Percentiles rank a stretch among this genome's conserved stretches.
These are phyloP conservation scores for Gracilaria gracilis DNA, from an alignment of 23 red algal species.

Conservation along the genomic window DNA sequence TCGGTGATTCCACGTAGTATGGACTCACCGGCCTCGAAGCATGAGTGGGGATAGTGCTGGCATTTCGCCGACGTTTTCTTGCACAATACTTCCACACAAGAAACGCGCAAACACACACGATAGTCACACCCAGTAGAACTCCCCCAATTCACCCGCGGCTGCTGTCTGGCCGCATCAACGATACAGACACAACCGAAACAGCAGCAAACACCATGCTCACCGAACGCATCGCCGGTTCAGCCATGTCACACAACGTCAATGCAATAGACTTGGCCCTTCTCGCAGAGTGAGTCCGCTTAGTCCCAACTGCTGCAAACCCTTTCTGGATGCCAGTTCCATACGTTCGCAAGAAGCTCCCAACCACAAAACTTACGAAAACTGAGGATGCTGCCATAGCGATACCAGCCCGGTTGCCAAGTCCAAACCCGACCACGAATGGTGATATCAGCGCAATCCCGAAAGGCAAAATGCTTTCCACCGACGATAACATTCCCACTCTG, in stretches of 20 bases:
- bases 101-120: not conserved
- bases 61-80: not conserved
- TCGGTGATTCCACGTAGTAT: slow-evolving; percentile 11
- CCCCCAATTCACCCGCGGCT: slow-evolving; percentile 77
- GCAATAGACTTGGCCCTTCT: slow-evolving; percentile 74
- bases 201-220: slow-evolving; percentile 75
- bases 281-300: not conserved
- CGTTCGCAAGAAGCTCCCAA: not conserved
- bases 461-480: slow-evolving; percentile 56
- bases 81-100: not conserved
- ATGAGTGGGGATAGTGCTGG: not conserved
- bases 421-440: slow-evolving; percentile 89
- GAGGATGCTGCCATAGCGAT: slow-evolving; percentile 16
- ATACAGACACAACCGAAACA: slow-evolving; percentile 64
- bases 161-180: slow-evolving; percentile 58
- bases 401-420: slow-evolving; percentile 74
- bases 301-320: not conserved
- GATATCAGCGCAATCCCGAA: slow-evolving; percentile 68
- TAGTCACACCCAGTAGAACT: slow-evolving; percentile 42
- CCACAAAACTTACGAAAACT: not conserved
- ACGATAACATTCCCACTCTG: not conserved
- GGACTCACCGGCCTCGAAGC: not conserved
- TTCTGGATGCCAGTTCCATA: not conserved
- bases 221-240: slow-evolving; percentile 79
- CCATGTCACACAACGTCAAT: slow-evolving; percentile 73